phyloP scores from a whole-genome alignment of 345 rosid species.

The Moringa oleifera region DNA sequence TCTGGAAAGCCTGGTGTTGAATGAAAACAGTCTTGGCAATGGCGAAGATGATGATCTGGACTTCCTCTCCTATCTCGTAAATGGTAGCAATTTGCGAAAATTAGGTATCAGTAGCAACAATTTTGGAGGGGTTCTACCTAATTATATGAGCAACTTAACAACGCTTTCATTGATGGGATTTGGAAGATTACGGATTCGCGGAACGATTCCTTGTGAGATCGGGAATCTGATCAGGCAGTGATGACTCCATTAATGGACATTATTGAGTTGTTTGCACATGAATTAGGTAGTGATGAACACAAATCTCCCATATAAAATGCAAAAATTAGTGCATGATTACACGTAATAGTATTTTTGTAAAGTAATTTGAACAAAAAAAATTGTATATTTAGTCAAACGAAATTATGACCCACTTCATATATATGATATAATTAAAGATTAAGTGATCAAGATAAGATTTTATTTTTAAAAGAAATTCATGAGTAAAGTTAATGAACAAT shows the following conservation, averaged over 20 bases:
- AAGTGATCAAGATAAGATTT: too few relatives aligned
- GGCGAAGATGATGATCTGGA: not conserved
- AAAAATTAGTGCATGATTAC: too few relatives aligned
- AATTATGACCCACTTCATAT: too few relatives aligned
- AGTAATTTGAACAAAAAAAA: too few relatives aligned
- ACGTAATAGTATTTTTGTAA: too few relatives aligned
- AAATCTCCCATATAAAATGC: not conserved
- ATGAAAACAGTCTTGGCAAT: not conserved
- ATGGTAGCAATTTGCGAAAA: not conserved
- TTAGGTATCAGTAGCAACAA: not conserved
- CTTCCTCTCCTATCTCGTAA: not conserved
- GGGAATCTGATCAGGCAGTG: slow-evolving; percentile 7
- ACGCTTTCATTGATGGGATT: not conserved
- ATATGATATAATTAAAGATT: too few relatives aligned
- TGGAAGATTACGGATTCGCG: not conserved
- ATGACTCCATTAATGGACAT: too few relatives aligned
- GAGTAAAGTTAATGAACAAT: too few relatives aligned
- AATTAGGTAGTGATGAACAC: slow-evolving; percentile 18
- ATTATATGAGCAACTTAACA: not conserved
- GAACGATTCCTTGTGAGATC: not conserved
- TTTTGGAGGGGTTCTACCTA: not conserved
- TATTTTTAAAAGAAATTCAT: too few relatives aligned
- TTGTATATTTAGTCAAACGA: too few relatives aligned
- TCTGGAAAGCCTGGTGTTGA: fast-evolving
- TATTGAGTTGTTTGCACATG: not conserved